Percentiles rank a stretch among this genome's conserved stretches.
phyloP scores from a whole-genome alignment of 208 protist genomes.

The Trichomonas gallinae region DNA sequence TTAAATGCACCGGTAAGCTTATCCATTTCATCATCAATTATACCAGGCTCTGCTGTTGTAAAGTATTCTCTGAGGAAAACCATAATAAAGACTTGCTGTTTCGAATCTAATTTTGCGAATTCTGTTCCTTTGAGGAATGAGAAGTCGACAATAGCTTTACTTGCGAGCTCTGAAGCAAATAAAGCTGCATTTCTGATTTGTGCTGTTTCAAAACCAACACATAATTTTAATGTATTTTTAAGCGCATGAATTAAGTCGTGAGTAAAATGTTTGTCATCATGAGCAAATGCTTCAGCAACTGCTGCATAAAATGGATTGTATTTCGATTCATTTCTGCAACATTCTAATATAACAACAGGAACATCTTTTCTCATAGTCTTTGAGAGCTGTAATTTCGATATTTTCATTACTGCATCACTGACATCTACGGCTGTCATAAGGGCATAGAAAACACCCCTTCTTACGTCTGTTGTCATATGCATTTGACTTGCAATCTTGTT shows the following conservation, averaged over 20 bases:
- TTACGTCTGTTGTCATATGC: neutral
- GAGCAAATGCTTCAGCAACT: neutral
- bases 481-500: neutral
- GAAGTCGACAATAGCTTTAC: neutral
- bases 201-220: neutral
- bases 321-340: neutral
- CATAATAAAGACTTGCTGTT: neutral
- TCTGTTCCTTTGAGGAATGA: neutral
- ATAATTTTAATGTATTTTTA: neutral
- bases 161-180: neutral
- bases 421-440: neutral
- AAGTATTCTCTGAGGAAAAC: neutral
- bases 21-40: neutral
- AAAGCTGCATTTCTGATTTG: neutral
- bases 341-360: neutral
- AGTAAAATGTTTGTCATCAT: neutral
- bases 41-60: neutral
- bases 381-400: neutral
- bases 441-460: neutral
- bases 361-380: neutral
- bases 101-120: neutral
- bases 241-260: neutral
- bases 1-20: neutral
- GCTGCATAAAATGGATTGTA: constrained; percentile 10
- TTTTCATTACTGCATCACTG: neutral